These are phyloP conservation scores for Diaporthe ilicicola DNA, from an alignment of 2,329 filamentous ascomycete genomes.

Conservation along the genomic window DNA sequence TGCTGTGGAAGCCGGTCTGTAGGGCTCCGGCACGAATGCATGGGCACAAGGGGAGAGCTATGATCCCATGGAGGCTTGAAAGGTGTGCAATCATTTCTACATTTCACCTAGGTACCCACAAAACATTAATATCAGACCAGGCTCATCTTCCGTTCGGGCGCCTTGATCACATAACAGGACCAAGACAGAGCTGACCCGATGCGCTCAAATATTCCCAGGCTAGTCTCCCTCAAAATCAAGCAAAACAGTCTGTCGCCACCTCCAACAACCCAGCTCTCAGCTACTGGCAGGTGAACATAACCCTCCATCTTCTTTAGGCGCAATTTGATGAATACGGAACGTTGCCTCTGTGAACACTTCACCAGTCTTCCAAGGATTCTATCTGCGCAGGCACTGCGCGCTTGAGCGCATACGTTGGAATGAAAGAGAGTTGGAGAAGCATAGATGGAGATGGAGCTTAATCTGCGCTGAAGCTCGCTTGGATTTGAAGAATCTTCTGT, in stretches of 20 bases:
- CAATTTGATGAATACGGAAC: not conserved
- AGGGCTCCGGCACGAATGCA: no score
- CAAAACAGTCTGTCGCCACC: not conserved
- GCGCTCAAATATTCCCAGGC: not conserved
- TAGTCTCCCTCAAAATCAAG: not conserved
- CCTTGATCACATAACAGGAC: not conserved
- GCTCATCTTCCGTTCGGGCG: not conserved
- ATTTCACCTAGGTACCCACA: no score
- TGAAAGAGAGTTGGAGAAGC: no score
- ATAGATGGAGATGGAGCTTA: no score
- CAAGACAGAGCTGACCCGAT: not conserved
- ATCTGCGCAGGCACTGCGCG: no score
- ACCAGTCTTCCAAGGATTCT: no score
- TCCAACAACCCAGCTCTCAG: not conserved
- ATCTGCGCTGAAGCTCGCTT: no score
- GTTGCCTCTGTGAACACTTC: no score
- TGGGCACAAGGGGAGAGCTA: no score
- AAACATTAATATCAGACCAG: not conserved
- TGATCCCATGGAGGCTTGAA: not conserved
- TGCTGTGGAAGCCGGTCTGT: slow-evolving; percentile 21
- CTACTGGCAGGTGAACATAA: not conserved
- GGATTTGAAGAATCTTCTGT: no score
- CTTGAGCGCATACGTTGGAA: no score
- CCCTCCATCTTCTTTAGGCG: slow-evolving; percentile 1
- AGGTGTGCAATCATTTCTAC: not conserved